Conservation (phyloP, 2,329 filamentous ascomycete genomes). For the Fusarium tjaetaba region DNA sequence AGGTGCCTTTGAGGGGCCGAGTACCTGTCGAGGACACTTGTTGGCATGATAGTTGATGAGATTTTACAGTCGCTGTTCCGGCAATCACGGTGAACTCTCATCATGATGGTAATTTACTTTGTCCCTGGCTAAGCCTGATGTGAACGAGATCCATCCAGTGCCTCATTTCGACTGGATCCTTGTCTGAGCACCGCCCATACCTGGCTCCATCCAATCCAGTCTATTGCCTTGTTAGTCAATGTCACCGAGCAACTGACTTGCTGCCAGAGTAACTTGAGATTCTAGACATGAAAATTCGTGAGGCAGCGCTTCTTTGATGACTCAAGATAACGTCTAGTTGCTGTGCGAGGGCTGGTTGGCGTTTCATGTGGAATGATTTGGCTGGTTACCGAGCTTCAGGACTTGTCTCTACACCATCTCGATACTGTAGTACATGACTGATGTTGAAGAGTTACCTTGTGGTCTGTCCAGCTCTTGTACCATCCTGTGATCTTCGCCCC, state of each 20-base stretch:
- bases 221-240: constrained; percentile 24
- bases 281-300: constrained; percentile 3
- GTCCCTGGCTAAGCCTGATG: constrained; percentile 38
- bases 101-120: constrained; percentile 33
- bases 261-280: not conserved
- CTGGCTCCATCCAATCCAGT: constrained; percentile 17
- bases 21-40: constrained; percentile 14
- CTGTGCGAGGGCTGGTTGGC: not conserved
- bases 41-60: constrained; percentile 6
- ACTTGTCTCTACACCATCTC: constrained; percentile 1
- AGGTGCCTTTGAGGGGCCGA: not conserved
- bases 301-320: not conserved
- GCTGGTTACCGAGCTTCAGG: constrained; percentile 15
- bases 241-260: constrained; percentile 30
- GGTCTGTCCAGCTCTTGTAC: not conserved
- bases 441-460: not conserved
- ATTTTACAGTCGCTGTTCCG: constrained; percentile 14
- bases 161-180: constrained; percentile 42
- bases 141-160: constrained; percentile 39
- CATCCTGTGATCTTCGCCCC: constrained; percentile 30
- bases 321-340: constrained; percentile 10
- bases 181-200: constrained; percentile 20
- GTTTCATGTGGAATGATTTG: constrained; percentile 16
- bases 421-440: not conserved
- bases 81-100: constrained; percentile 22